A percentile compares a stretch with the other conserved stretches of the same genome.
phyloP scores from a whole-genome alignment of 139 green algal species.

The Pycnococcus provasolii region DNA sequence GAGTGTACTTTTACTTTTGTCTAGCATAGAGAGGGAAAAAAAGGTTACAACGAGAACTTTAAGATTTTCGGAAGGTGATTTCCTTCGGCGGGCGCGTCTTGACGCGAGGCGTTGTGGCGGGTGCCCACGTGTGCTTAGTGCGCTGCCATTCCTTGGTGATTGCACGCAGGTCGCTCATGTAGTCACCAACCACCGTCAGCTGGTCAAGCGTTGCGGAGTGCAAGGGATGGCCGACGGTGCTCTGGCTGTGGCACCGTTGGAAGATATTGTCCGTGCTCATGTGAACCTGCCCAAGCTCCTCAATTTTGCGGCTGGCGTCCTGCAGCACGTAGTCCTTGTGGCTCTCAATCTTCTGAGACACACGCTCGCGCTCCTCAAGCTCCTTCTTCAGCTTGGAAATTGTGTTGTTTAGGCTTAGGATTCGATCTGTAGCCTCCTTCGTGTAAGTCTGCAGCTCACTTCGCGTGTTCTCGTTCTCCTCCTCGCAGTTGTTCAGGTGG shows the following conservation, averaged over 20 bases:
- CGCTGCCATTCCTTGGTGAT: constrained; percentile 36
- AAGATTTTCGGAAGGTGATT: no score
- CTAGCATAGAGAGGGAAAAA: no score
- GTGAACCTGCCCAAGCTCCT: constrained; percentile 72
- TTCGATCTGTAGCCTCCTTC: constrained; percentile 63
- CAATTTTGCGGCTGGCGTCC: constrained; percentile 49
- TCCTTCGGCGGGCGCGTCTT: no score
- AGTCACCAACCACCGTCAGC: constrained; percentile 73
- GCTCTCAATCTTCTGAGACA: constrained; percentile 45
- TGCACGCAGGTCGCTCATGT: constrained; percentile 56
- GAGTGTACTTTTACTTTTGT: no score
- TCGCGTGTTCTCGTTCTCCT: constrained; percentile 43
- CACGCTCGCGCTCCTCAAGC: constrained; percentile 53
- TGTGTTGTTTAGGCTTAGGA: constrained; percentile 72
- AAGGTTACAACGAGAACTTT: no score
- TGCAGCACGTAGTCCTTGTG: constrained; percentile 54
- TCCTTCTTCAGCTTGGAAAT: constrained; percentile 65
- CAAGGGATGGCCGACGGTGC: constrained; percentile 36
- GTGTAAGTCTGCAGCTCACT: constrained; percentile 44
- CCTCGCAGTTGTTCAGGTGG: constrained; percentile 11
- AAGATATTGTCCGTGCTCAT: constrained; percentile 77
- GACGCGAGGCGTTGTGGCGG: no score
- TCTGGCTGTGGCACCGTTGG: constrained; percentile 34
- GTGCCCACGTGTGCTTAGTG: no score
- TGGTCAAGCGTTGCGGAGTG: constrained; percentile 61